phyloP scores from a whole-genome alignment of 352 stramenopile genomes.

The Phytopythium aichiense region DNA sequence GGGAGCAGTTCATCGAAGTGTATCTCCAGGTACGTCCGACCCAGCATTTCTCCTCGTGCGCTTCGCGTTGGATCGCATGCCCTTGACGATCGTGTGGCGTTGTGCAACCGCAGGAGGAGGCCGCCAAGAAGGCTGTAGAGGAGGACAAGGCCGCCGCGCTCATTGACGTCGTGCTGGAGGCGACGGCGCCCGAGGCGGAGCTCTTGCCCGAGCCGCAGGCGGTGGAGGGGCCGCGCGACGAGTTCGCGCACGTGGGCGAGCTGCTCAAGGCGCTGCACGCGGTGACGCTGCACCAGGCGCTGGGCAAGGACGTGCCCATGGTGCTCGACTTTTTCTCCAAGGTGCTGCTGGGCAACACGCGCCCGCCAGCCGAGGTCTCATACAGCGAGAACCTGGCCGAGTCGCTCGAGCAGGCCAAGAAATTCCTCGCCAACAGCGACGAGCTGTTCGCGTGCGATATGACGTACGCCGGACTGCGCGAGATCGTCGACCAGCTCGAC shows the following conservation, averaged over 20 bases:
- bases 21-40: constrained; percentile 24
- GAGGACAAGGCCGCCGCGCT: constrained; percentile 8
- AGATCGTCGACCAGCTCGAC: constrained; percentile 51
- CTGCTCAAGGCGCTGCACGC: constrained; percentile 76
- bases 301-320: constrained; percentile 74
- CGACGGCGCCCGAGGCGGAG: constrained; percentile 3
- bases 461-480: constrained; percentile 58
- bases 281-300: constrained; percentile 67
- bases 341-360: constrained; percentile 76
- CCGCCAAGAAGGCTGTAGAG: constrained; percentile 24
- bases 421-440: constrained; percentile 59
- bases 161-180: constrained; percentile 12
- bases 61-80: neutral
- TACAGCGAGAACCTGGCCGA: constrained; percentile 79
- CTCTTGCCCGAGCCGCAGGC: constrained; percentile 6
- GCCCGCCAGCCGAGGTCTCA: constrained; percentile 65
- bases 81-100: neutral
- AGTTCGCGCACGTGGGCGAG: constrained; percentile 55
- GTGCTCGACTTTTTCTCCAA: constrained; percentile 85
- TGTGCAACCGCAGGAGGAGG: constrained; percentile 23
- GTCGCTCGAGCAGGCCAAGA: constrained; percentile 72
- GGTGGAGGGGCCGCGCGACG: constrained; percentile 14
- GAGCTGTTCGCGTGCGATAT: constrained; percentile 73
- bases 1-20: constrained; percentile 73
- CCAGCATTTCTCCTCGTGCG: neutral